Percentiles rank a stretch among this genome's conserved stretches.
Conservation (phyloP, 1,284 basidiomycete species). For the Trametes pubescens region DNA sequence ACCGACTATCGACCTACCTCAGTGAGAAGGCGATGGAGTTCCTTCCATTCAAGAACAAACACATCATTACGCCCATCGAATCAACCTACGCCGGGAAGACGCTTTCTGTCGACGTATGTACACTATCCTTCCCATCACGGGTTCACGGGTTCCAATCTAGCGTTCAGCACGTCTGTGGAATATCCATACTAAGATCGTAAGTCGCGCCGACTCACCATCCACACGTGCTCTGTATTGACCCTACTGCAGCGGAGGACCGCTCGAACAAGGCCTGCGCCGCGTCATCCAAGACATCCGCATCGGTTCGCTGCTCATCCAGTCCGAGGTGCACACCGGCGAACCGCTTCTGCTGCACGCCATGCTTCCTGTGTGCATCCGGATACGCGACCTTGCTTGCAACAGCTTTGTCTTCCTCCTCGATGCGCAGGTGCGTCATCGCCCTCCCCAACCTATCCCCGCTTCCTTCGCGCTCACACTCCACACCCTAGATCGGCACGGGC, state of each 20-base stretch:
- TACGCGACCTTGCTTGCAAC: slow-evolving; percentile 67
- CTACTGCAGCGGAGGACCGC: slow-evolving; percentile 76
- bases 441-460: too few relatives aligned
- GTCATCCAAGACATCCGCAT: slow-evolving; percentile 90
- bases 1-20: slow-evolving; percentile 86
- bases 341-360: slow-evolving; percentile 86
- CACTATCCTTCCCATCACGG: not conserved
- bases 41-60: slow-evolving; percentile 75
- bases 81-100: slow-evolving; percentile 68
- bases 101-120: slow-evolving; percentile 60
- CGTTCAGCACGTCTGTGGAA: slow-evolving; percentile 74
- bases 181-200: slow-evolving; percentile 85
- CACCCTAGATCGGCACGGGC: slow-evolving; percentile 86
- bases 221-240: slow-evolving; percentile 19
- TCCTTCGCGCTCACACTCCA: not conserved
- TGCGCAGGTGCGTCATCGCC: slow-evolving; percentile 70
- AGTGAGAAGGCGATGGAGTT: slow-evolving; percentile 87
- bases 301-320: slow-evolving; percentile 92
- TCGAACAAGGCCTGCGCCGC: slow-evolving; percentile 90
- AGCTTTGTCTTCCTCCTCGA: slow-evolving; percentile 93
- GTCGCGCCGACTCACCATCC: slow-evolving; percentile 39
- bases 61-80: slow-evolving; percentile 75
- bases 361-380: slow-evolving; percentile 79
- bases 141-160: not conserved
- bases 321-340: slow-evolving; percentile 86